Base-by-base conservation (phyloP, 352 stramenopile genomes). In the Phytopythium montanum region DNA sequence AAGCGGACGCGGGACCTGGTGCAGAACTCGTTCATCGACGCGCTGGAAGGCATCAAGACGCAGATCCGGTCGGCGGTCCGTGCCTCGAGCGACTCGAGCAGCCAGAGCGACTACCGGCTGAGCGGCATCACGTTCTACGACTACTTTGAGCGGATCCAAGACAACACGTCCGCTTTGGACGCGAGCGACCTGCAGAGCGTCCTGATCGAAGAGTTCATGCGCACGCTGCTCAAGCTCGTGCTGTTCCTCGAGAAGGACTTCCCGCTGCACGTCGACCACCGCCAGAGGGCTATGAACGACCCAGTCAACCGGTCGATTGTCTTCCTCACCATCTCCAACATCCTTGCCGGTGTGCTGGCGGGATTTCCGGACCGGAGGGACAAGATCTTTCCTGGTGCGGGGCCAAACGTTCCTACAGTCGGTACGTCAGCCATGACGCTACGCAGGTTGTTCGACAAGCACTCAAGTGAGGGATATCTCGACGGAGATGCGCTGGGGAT, bases 121-220 rank as follows among this genome's bases (percentile, higher is more conserved):
- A 71, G 57, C 21, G 73, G 68, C 26, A 55, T 90, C 25, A 75
- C 73, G n/a, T 94, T 92, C 49, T 94, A 91, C 55, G 71, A 91
- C 36, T 80, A 81, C 55, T 94, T 94, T 57, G 76, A 90, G 41
- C 70, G 38, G 18, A 92, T 94, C 36, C 79, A 90, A 54, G 80
- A 81, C 54, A 85, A 79, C 41, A 72, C 83, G 6, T 76, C 68
- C 19, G 75, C 75, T 29, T 51, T 94, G 41, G 69, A 90, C 62
- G 77, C 79, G 46, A 88, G 76, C 56, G 81, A 94, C 45, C 68
- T 95, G 31, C 86, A 95, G 56, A 76, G 69, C 21, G 82, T 95
- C 2, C 46, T 95, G 29, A 76, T 73, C 0, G 84, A 94, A 65
- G 86, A 93, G 44, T 91, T 90, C 54, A 60, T 93, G 61, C 72